Conservation (phyloP, 1,284 basidiomycete genomes). For the Papiliotrema flavescens region DNA sequence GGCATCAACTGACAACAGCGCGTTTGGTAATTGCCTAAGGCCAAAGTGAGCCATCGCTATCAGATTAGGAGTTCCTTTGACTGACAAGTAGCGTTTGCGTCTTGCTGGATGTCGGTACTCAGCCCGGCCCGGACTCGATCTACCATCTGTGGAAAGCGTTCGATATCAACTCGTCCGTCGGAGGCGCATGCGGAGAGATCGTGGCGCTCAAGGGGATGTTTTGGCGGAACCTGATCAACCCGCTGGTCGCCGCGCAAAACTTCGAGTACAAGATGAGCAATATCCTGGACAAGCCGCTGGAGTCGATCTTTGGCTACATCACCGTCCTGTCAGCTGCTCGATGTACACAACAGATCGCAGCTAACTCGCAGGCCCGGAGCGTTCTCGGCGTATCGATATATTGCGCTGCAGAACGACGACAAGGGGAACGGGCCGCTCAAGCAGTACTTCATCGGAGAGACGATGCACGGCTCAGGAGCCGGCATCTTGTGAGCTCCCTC, state of each 20-base stretch:
- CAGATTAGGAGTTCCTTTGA: conserved; percentile 3
- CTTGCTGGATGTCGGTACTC: conserved; percentile 89
- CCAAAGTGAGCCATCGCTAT: conserved; percentile 34
- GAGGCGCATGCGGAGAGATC: conserved; percentile 96
- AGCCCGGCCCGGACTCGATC: conserved; percentile 81
- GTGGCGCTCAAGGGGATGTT: conserved; percentile 85
- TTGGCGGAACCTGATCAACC: conserved; percentile 72
- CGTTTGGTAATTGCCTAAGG: conserved; percentile 37
- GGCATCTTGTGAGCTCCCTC: conserved; percentile 62
- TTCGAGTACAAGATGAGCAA: conserved; percentile 93
- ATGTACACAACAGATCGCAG: not conserved
- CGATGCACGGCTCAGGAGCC: conserved; percentile 80
- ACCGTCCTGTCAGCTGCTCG: conserved; percentile 59
- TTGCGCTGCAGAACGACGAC: conserved; percentile 81
- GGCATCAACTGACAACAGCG: conserved; percentile 21
- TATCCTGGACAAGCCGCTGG: conserved; percentile 83
- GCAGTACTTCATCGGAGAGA: conserved; percentile 94
- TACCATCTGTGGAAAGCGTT: conserved; percentile 98
- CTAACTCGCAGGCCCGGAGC: conserved; percentile 63
- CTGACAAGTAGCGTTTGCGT: conserved; percentile 82
- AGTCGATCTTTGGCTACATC: conserved; percentile 81
- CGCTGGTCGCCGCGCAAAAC: conserved; percentile 58
- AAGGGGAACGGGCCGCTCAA: conserved; percentile 81
- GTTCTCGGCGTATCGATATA: conserved; percentile 87
- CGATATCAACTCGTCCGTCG: conserved; percentile 91